Percentiles rank a stretch among this genome's conserved stretches.
Evolutionary conservation across 257 asterid genomes (phyloP).

Genomic region (Perilla frutescens): DNA sequence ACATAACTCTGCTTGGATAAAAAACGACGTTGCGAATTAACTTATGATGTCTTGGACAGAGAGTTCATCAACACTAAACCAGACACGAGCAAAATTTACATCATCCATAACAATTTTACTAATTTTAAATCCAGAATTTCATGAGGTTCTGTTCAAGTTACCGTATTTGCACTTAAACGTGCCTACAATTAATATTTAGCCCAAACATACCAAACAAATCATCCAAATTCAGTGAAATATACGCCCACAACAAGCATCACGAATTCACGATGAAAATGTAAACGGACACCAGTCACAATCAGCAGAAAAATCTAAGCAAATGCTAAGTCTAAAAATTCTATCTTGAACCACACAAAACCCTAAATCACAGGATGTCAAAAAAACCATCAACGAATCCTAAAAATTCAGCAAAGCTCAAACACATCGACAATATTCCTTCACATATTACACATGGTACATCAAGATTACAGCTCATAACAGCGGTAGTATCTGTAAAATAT

Average conservation of each 20-base stretch:
- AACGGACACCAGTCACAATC: not conserved
- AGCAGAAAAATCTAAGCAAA: not conserved
- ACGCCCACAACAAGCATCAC: no score
- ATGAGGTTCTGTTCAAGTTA: not conserved
- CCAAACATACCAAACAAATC: conserved; percentile 5
- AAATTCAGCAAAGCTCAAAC: not conserved
- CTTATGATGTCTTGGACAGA: no score
- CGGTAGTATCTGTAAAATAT: not conserved
- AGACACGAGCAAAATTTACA: no score
- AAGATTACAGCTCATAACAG: conserved; percentile 18
- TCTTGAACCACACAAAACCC: not conserved
- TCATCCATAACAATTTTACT: not conserved
- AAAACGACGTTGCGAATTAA: no score
- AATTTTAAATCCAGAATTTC: not conserved
- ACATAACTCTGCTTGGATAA: no score
- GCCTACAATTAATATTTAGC: not conserved
- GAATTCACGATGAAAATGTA: not conserved
- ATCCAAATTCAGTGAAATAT: not conserved
- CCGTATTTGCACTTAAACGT: not conserved
- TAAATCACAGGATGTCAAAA: not conserved
- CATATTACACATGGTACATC: conserved; percentile 3
- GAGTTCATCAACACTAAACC: no score
- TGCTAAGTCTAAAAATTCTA: not conserved
- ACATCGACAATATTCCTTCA: not conserved
- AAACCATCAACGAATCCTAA: not conserved